Evolutionary conservation across 2,329 filamentous ascomycete species (phyloP).

Genomic region (Parascedosporium putredinis): DNA sequence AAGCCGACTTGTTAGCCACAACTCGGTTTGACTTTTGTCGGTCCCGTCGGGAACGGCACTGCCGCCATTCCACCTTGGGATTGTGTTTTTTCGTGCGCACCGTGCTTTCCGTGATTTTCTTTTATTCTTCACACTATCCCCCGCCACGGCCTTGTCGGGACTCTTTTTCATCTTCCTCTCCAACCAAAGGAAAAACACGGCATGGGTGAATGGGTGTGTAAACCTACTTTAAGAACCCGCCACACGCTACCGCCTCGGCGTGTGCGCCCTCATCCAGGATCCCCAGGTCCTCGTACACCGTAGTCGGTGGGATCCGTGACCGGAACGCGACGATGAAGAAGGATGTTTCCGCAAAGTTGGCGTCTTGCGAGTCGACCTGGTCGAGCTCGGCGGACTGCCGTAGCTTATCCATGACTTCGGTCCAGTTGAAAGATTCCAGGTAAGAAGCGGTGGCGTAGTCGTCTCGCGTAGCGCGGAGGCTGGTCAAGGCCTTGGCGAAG

Average conservation of each 20-base stretch:
- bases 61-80: background rate
- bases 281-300: conserved; percentile 58
- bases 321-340: conserved; percentile 85
- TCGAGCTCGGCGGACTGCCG: conserved; percentile 42
- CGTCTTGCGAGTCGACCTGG: conserved; percentile 29
- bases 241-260: conserved; percentile 65
- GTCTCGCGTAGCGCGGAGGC: conserved; percentile 48
- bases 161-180: no score
- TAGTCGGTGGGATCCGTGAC: conserved; percentile 57
- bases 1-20: background rate
- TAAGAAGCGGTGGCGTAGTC: conserved; percentile 75
- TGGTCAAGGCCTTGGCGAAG: conserved; percentile 60
- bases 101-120: no score
- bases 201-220: conserved; percentile 4
- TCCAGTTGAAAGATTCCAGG: conserved; percentile 67
- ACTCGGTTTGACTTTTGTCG: no score
- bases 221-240: conserved; percentile 68
- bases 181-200: background rate
- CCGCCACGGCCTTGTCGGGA: no score
- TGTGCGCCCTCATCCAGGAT: conserved; percentile 70
- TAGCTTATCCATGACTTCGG: conserved; percentile 48
- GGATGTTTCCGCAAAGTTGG: conserved; percentile 45
- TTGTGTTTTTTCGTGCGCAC: background rate
- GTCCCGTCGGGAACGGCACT: background rate
- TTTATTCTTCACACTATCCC: no score